phyloP scores from a whole-genome alignment of 78 protist species.

The Dictyostelium firmibasis region DNA sequence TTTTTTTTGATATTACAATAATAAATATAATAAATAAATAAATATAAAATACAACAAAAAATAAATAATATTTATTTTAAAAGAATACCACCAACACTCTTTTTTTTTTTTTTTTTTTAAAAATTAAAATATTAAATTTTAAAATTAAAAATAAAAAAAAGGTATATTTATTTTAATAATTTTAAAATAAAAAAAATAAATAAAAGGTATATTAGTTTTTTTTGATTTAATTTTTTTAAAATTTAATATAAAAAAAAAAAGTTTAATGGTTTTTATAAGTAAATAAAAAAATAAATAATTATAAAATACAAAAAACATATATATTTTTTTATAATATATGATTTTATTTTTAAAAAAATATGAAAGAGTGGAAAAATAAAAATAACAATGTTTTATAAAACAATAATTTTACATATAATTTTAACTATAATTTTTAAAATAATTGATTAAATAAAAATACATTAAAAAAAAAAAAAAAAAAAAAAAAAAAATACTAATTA shows the following conservation, averaged over 20 bases:
- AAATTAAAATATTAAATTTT: too few species aligned
- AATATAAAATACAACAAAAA: neutral
- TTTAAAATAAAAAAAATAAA: neutral
- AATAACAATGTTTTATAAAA: neutral
- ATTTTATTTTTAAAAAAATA: too few species aligned
- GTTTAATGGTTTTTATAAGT: too few species aligned
- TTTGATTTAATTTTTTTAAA: neutral
- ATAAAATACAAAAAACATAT: too few species aligned
- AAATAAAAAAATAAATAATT: too few species aligned
- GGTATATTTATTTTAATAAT: too few species aligned
- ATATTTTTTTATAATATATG: neutral
- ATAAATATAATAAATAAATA: constrained; percentile 7
- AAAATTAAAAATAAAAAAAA: too few species aligned
- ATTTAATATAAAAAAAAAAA: too few species aligned
- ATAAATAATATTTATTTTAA: neutral
- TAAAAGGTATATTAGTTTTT: neutral
- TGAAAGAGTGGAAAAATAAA: neutral
- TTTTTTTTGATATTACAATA: neutral
- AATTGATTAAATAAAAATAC: neutral
- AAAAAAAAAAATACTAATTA: too few species aligned
- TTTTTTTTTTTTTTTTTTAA: too few species aligned
- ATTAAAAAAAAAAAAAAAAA: too few species aligned
- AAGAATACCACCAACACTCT: neutral
- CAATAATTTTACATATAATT: neutral
- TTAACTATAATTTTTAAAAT: neutral